Conservation (phyloP, 2,329 filamentous ascomycete species). For the Claviceps paspali region DNA sequence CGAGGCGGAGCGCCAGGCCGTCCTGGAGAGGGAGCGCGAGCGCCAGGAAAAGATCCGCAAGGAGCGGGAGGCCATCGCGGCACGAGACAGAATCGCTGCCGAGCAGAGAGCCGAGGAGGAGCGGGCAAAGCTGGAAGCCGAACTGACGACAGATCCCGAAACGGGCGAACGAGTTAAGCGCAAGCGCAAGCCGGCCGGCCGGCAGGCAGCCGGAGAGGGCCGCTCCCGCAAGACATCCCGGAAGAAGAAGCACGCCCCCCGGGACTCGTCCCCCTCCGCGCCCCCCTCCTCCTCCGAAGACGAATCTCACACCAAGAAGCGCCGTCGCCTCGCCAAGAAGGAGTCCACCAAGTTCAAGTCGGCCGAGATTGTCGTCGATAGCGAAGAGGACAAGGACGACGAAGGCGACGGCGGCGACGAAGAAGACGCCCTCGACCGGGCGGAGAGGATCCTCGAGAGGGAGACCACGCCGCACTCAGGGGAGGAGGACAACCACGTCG, state of each 20-base stretch:
- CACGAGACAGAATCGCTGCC: slow-evolving; percentile 58
- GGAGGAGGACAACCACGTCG: slow-evolving; percentile 19
- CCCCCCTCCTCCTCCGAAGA: slow-evolving; percentile 29
- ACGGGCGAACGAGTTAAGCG: slow-evolving; percentile 69
- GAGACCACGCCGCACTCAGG: slow-evolving; percentile 22
- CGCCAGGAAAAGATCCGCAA: slow-evolving; percentile 69
- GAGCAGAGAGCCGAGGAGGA: slow-evolving; percentile 37
- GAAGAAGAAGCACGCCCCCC: slow-evolving; percentile 33
- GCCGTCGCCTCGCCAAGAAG: slow-evolving; percentile 40
- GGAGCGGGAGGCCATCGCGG: slow-evolving; percentile 68
- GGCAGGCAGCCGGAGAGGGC: slow-evolving; percentile 22
- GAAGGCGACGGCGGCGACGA: slow-evolving; percentile 18
- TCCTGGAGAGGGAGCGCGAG: slow-evolving; percentile 55
- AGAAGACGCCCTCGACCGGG: slow-evolving; percentile 28
- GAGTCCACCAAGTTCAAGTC: slow-evolving; percentile 62
- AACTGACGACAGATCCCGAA: slow-evolving; percentile 68
- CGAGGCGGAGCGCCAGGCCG: slow-evolving; percentile 58
- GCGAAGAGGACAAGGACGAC: slow-evolving; percentile 31
- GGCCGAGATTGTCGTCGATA: slow-evolving; percentile 67
- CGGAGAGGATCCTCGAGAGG: slow-evolving; percentile 24
- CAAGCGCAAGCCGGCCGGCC: slow-evolving; percentile 45
- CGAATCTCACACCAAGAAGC: slow-evolving; percentile 42
- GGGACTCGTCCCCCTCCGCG: slow-evolving; percentile 29
- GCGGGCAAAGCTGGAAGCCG: slow-evolving; percentile 39
- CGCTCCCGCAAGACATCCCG: slow-evolving; percentile 33